Percentiles rank a stretch among this genome's conserved stretches.
phyloP scores from a whole-genome alignment of 2,329 filamentous ascomycete species.

The Pseudogymnoascus sp. region DNA sequence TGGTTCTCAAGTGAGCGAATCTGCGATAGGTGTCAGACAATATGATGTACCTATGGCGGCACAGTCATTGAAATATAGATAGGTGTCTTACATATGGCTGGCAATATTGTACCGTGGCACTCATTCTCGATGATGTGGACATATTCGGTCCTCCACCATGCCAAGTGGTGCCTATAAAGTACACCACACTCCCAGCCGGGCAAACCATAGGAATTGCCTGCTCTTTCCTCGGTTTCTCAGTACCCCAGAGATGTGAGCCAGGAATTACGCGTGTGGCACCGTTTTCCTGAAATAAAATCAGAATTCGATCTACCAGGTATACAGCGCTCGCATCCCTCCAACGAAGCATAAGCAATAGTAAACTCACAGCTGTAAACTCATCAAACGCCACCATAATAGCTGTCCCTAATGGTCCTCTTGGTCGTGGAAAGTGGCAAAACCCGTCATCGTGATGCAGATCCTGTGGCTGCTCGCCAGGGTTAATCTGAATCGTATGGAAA shows the following conservation, averaged over 20 bases:
- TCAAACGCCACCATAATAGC: slow-evolving; percentile 27
- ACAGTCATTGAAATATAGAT: neutral
- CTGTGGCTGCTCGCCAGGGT: slow-evolving; percentile 29
- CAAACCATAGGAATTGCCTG: slow-evolving; percentile 25
- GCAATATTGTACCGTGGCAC: slow-evolving; percentile 25
- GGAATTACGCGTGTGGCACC: slow-evolving; percentile 26
- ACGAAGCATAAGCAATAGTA: neutral
- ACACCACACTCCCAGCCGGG: slow-evolving; percentile 24
- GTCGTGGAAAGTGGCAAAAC: slow-evolving; percentile 22
- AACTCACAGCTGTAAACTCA: slow-evolving; percentile 20
- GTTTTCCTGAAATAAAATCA: slow-evolving; percentile 12
- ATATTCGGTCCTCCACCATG: slow-evolving; percentile 24
- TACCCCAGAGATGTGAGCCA: slow-evolving; percentile 24
- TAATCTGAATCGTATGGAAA: slow-evolving; percentile 32
- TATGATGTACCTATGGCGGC: neutral
- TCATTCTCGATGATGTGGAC: slow-evolving; percentile 15
- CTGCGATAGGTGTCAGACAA: neutral
- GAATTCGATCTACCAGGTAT: neutral
- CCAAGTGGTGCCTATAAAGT: slow-evolving; percentile 26
- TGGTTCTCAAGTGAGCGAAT: slow-evolving; percentile 29
- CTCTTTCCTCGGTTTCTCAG: slow-evolving; percentile 19
- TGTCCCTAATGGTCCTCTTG: slow-evolving; percentile 24
- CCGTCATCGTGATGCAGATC: slow-evolving; percentile 30
- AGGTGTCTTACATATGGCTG: slow-evolving; percentile 17
- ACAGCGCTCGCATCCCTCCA: neutral